Evolutionary conservation across 139 green algal species (phyloP).

Genomic region (Bryopsis sp.): DNA sequence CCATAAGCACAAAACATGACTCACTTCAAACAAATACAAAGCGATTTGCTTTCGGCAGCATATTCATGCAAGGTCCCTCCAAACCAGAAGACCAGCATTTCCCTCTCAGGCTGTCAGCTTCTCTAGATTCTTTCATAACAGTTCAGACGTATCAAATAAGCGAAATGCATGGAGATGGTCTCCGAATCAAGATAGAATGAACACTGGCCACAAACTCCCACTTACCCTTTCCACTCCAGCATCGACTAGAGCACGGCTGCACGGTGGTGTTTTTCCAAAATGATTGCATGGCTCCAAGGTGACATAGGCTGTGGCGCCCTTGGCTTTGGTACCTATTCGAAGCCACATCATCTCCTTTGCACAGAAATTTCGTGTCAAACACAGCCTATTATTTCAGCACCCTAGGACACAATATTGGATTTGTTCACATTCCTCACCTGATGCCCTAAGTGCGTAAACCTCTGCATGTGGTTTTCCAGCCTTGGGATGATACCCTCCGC

Average conservation of each 20-base stretch:
- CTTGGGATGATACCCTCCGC: conserved; percentile 90
- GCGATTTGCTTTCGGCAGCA: too few species aligned
- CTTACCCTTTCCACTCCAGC: conserved; percentile 48
- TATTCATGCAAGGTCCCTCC: too few species aligned
- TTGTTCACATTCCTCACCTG: conserved; percentile 32
- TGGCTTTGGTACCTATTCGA: conserved; percentile 39
- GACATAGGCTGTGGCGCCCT: conserved; percentile 92
- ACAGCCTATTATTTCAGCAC: neutral
- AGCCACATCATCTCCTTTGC: neutral
- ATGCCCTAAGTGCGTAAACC: conserved; percentile 87
- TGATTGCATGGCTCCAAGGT: conserved; percentile 98
- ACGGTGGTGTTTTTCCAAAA: conserved; percentile 88
- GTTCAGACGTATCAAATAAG: neutral
- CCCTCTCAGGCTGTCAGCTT: neutral
- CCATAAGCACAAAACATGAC: conserved; percentile 22
- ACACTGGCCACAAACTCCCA: too few species aligned
- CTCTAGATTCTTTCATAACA: neutral
- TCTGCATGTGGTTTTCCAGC: conserved; percentile 94
- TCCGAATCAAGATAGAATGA: neutral
- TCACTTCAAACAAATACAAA: neutral
- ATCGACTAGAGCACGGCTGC: conserved; percentile 70
- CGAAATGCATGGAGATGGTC: neutral
- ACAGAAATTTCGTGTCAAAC: neutral
- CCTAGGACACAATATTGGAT: conserved; percentile 1
- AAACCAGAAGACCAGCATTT: too few species aligned